Evolutionary conservation across 192 early-diverging fungal species (phyloP), one percentile per base, ranked within the genome.

Genomic region (Irineochytrium annulatum): DNA sequence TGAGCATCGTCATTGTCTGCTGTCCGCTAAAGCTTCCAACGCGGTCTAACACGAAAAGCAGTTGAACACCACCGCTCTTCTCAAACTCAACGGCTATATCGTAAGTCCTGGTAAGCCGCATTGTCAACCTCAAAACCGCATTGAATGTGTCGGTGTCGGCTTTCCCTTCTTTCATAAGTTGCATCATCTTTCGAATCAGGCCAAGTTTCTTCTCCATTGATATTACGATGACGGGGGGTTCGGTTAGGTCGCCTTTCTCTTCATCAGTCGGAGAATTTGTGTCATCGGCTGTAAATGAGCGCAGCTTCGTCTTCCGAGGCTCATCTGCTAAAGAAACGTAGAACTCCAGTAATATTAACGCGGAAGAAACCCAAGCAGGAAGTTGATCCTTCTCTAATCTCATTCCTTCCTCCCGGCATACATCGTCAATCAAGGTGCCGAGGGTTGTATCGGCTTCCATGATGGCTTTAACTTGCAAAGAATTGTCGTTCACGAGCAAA

Each of bases 81-180:
- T 92, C 72, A 58, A 97, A 91, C 51, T 80, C 71, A 24, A 77
- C 61, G 1, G 90, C 89, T 13, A 79, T 63, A 0, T 59, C 60
- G 53, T 86, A 76, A 20, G 77, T 66, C 30, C 92, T 81, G 30
- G 94, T 94, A 33, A 97, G 72, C n/a, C 89, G 81, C 11, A 93
- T 88, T 3, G 89, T 69, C 24, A 94, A 79, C 3, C 91, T 78
- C 51, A 97, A 77, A 30, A 89, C 70, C 17, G 92, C 86, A 66
- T 91, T 78, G 19, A 74, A 44, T 22, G 60, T 70, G 22, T 80
- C 74, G 33, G 75, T 76, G 37, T 82, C 82, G 8, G 68, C 27
- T 3, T 57, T 31, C 8, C 69, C 65, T 17, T 67, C 26, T 43
- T 63, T 41, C 17, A 74, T 4, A 2, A 80, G 39, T 1, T 56